A percentile compares a stretch with the other conserved stretches of the same genome.
Conservation (phyloP, 345 rosid genomes). For the Barbarea vulgaris region DNA sequence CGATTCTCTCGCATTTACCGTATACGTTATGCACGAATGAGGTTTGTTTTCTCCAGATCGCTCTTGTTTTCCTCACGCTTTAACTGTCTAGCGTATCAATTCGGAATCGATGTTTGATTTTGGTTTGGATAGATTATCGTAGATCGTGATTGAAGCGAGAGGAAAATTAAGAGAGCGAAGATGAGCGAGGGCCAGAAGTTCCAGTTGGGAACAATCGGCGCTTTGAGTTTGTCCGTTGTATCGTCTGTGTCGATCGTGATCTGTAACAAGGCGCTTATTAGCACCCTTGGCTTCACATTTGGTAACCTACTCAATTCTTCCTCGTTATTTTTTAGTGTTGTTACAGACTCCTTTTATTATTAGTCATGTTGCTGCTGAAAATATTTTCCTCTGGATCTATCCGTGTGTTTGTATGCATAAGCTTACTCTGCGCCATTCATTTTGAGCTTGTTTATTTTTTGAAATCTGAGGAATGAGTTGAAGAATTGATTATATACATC, state of each 20-base stretch:
- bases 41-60: slow-evolving; percentile 39
- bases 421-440: background rate
- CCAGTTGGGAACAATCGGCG: slow-evolving; percentile 95
- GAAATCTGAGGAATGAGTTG: background rate
- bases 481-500: background rate
- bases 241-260: slow-evolving; percentile 99
- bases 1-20: slow-evolving; percentile 32
- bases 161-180: slow-evolving; percentile 37
- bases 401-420: background rate
- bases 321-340: background rate
- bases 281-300: slow-evolving; percentile 95
- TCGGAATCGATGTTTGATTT: slow-evolving; percentile 7
- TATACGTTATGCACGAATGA: slow-evolving; percentile 30
- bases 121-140: slow-evolving; percentile 35
- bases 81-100: background rate
- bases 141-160: slow-evolving; percentile 59
- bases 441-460: background rate
- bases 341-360: slow-evolving; percentile 3
- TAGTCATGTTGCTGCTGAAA: background rate
- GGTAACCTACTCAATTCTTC: slow-evolving; percentile 48
- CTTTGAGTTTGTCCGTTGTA: slow-evolving; percentile 91
- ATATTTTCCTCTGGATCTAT: slow-evolving; percentile 16
- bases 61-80: slow-evolving; percentile 16
- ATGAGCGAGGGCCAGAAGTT: slow-evolving; percentile 90
- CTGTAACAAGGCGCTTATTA: slow-evolving; percentile 98